Evolutionary conservation across 495 filamentous ascomycete genomes (phyloP), one percentile per base, ranked within the genome.

Genomic region (Tuber melanosporum): DNA sequence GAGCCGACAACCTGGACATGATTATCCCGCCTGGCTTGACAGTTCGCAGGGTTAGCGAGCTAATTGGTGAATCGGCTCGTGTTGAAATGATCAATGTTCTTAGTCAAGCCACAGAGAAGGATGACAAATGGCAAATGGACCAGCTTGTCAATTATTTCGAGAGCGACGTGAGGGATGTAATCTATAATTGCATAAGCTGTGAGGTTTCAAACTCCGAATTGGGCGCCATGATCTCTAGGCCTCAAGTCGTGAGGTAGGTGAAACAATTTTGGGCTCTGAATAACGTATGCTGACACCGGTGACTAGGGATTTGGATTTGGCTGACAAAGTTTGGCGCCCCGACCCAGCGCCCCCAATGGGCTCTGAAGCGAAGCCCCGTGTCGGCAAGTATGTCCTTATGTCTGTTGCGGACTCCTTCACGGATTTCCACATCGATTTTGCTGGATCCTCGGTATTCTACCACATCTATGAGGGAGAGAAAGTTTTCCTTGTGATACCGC

Each of bases 401-500:
- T 93, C 91, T 44, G 92, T 93, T 26, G 90, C 91, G 32, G 90
- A 93, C 82, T 92, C 91, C 77, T 93, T 91, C 76, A 93, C 91
- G 39, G 91, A 93, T 84, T 93, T 93, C 78, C 91, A 93, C 83
- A 91, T 93, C 79, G 91, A 93, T 82, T 93, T 93, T 84, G 91
- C 91, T 70, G 91, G 91, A 5, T 93, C 92, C 12, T 92, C 91
- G 1, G 91, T 93, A 14, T 93, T 90, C 81, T 93, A 93, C 79
- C 91, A 92, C 79, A 92, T 93, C 78, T 82, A 93, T 72, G 91
- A 91, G 80, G 91, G 91, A 73, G 90, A 89, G 82, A 93, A 93
- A 84, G 91, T 91, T 0, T 93, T 93, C 82, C 90, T 93, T 83
- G 92, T 93, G 85, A 92, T 93, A 72, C 90, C 90, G 10, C 91